Evolutionary conservation across 1,284 basidiomycete species (phyloP).

Genomic region (Boletus hoseneyae): DNA sequence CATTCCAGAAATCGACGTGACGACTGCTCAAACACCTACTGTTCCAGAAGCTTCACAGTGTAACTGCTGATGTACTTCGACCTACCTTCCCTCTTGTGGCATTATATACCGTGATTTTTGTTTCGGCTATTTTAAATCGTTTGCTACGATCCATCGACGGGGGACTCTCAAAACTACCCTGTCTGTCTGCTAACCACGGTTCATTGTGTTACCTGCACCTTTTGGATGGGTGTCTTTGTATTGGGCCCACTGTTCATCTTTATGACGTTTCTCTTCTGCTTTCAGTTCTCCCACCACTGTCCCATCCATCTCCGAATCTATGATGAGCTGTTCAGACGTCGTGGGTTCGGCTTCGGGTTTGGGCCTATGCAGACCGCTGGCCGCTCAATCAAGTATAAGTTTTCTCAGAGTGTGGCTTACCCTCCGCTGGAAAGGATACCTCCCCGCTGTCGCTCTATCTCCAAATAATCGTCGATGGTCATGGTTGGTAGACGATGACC

Average conservation of each 20-base stretch:
- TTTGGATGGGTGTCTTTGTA: slow-evolving; percentile 79
- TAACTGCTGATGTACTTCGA: slow-evolving; percentile 50
- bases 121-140: slow-evolving; percentile 16
- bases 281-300: slow-evolving; percentile 67
- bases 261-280: slow-evolving; percentile 71
- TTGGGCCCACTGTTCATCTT: slow-evolving; percentile 85
- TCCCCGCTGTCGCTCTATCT: slow-evolving; percentile 79
- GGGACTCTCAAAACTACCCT: slow-evolving; percentile 3
- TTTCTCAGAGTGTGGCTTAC: slow-evolving; percentile 42
- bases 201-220: slow-evolving; percentile 94
- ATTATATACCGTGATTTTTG: slow-evolving; percentile 32
- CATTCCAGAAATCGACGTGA: slow-evolving; percentile 77
- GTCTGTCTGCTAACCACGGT: slow-evolving; percentile 61
- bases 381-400: slow-evolving; percentile 8
- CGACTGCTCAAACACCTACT: slow-evolving; percentile 55
- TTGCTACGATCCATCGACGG: slow-evolving; percentile 12
- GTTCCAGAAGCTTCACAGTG: slow-evolving; percentile 78
- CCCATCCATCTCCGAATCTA: slow-evolving; percentile 85
- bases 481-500: slow-evolving; percentile 92
- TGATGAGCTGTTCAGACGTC: slow-evolving; percentile 69
- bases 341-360: slow-evolving; percentile 68
- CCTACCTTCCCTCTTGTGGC: slow-evolving; percentile 9
- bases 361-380: slow-evolving; percentile 44
- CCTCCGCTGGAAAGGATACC: slow-evolving; percentile 88
- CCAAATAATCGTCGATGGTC: slow-evolving; percentile 94